Percentiles rank a stretch among this genome's conserved stretches.
Evolutionary conservation across 75 land plant genomes (phyloP).

Genomic region (Picea glauca): DNA sequence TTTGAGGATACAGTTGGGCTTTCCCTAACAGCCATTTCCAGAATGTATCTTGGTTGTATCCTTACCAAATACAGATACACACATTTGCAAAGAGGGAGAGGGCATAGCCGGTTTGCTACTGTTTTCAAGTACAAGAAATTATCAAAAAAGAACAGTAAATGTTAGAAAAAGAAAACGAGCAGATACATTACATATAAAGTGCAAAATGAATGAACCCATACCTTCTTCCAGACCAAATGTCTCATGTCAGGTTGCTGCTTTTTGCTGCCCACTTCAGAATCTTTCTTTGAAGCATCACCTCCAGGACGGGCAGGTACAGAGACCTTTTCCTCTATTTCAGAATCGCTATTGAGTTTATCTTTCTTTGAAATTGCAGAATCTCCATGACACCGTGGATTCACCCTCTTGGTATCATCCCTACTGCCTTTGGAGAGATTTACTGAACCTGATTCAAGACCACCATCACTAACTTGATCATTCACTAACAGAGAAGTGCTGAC

Average conservation of each 20-base stretch:
- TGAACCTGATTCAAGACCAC: background rate
- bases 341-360: background rate
- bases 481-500: background rate
- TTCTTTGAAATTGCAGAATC: background rate
- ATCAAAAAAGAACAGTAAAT: background rate
- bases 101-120: no score
- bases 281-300: conserved; percentile 5
- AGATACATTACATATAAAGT: background rate
- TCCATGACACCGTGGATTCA: background rate
- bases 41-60: no score
- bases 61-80: no score
- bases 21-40: no score
- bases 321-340: background rate
- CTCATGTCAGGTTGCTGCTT: background rate
- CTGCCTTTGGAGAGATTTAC: background rate
- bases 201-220: background rate
- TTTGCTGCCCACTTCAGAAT: background rate
- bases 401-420: background rate
- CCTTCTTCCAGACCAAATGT: conserved; percentile 1
- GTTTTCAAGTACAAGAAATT: no score
- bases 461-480: background rate
- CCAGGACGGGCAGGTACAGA: background rate
- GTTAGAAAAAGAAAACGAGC: background rate
- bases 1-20: no score
- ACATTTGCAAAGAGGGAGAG: no score